Conservation (phyloP, 257 asterid species). For the Nicotiana knightiana region DNA sequence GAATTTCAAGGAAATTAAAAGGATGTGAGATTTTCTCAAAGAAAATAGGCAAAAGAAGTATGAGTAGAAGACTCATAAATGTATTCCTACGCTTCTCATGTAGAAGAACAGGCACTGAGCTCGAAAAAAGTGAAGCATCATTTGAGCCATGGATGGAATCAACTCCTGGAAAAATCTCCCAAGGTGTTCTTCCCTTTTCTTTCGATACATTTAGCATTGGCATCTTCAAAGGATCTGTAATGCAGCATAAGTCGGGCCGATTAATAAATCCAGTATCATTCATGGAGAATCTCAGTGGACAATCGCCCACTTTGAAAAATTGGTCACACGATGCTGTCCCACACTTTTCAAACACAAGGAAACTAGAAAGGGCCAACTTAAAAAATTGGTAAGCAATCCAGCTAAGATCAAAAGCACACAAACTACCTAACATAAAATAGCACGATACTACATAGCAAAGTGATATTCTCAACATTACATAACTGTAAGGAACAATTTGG, state of each 20-base stretch:
- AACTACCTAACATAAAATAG: background rate
- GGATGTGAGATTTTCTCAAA: background rate
- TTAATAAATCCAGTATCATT: conserved; percentile 4
- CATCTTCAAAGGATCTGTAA: conserved; percentile 18
- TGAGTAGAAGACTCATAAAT: background rate
- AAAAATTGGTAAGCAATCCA: background rate
- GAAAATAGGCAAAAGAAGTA: background rate
- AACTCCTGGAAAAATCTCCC: conserved; percentile 34
- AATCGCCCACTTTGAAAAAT: background rate
- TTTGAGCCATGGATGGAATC: conserved; percentile 26
- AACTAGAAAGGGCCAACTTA: background rate
- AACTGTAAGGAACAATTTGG: too few relatives aligned
- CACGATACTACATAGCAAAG: background rate
- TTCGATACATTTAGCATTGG: conserved; percentile 18
- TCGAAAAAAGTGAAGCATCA: conserved; percentile 49
- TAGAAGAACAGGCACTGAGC: conserved; percentile 54
- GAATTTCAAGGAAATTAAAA: background rate
- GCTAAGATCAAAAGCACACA: background rate
- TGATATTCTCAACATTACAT: background rate
- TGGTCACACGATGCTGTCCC: background rate
- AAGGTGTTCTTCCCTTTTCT: conserved; percentile 30
- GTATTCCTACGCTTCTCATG: conserved; percentile 38
- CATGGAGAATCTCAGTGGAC: background rate
- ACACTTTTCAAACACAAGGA: background rate
- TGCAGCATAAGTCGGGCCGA: background rate